Base-by-base conservation (phyloP, 2,329 filamentous ascomycete genomes). In the Metarhizium guizhouense region DNA sequence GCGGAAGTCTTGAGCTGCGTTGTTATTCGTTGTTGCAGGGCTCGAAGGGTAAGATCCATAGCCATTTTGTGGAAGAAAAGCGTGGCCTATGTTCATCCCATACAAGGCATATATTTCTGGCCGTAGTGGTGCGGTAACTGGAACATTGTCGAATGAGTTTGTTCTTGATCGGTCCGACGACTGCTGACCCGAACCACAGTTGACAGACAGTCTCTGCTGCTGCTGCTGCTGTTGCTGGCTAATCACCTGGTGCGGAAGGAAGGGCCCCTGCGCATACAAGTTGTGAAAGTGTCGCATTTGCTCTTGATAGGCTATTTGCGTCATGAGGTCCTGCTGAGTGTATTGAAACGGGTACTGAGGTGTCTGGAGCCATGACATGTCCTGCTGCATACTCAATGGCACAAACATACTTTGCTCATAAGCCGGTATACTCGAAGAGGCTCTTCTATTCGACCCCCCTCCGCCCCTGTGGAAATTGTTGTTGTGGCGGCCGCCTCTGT, bases 61-160 rank as follows among this genome's bases (percentile, higher is more conserved):
- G 4, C 72, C 74, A 51, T 64, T 63, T 11, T 77, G 76, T n/a
- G 72, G 67, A 58, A 78, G 81, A 58, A 78, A 80, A 2, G 71
- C 53, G 70, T 71, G 56, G 63, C 73, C 63, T 73, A 71, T 48
- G 66, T 65, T 66, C 64, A 75, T 69, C 5, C 68, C 66, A 51
- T 74, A 76, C 58, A 82, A 76, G 57, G 76, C 74, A 64, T 79
- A 85, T 60, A 83, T 65, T 13, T 86, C 82, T 1, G 78, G 78
- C 10, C 78, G 76, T 3, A 84, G 64, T 2, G 83, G 80, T 1
- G 81, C 80, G n/a, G 75, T 80, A 42, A 84, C 65, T 5, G 83
- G 82, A 18, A 80, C 74, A 54, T 79, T 83, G 62, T 86, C 83
- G 62, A 85, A 82, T 13, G 82, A 85, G 63, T 80, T 83, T 6